Evolutionary conservation across 495 filamentous ascomycete genomes (phyloP).

Genomic region (Gamarada debralockiae): DNA sequence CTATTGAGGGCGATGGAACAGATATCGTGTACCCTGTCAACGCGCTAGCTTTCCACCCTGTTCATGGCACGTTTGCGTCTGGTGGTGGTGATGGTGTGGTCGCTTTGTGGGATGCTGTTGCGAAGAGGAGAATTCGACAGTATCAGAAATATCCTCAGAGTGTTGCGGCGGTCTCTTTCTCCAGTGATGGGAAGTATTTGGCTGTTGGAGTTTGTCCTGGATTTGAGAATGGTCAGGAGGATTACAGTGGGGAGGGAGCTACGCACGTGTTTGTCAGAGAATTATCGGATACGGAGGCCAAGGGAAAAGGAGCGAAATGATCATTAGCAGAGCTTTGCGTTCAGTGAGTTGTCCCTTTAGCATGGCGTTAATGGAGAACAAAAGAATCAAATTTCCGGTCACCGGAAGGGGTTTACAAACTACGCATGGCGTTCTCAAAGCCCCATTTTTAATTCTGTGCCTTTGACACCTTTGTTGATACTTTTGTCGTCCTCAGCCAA

Average conservation of each 20-base stretch:
- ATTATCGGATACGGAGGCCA: constrained; percentile 81
- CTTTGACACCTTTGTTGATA: too few relatives aligned
- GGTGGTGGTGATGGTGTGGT: constrained; percentile 93
- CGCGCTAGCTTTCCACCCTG: constrained; percentile 86
- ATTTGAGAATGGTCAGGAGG: constrained; percentile 87
- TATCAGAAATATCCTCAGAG: constrained; percentile 80
- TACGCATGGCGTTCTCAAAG: too few relatives aligned
- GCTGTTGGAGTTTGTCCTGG: constrained; percentile 84
- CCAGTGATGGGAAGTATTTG: constrained; percentile 72
- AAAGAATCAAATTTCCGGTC: too few relatives aligned
- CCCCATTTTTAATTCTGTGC: too few relatives aligned
- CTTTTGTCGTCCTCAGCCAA: too few relatives aligned
- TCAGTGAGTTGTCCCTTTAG: constrained; percentile 19
- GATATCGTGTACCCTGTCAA: constrained; percentile 97
- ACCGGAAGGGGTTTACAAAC: too few relatives aligned
- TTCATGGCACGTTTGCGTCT: constrained; percentile 86
- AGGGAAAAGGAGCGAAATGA: constrained; percentile 70
- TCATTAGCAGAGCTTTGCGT: constrained; percentile 4
- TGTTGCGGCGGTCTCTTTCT: constrained; percentile 75
- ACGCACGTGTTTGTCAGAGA: constrained; percentile 79
- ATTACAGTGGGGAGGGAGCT: constrained; percentile 61
- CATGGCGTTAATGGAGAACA: constrained; percentile 19
- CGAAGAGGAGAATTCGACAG: constrained; percentile 84
- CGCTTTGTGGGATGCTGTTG: constrained; percentile 91
- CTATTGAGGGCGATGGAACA: constrained; percentile 46